Evolutionary conservation across 768 basidiomycete species (phyloP).

Genomic region (Tricholoma saponaceum): DNA sequence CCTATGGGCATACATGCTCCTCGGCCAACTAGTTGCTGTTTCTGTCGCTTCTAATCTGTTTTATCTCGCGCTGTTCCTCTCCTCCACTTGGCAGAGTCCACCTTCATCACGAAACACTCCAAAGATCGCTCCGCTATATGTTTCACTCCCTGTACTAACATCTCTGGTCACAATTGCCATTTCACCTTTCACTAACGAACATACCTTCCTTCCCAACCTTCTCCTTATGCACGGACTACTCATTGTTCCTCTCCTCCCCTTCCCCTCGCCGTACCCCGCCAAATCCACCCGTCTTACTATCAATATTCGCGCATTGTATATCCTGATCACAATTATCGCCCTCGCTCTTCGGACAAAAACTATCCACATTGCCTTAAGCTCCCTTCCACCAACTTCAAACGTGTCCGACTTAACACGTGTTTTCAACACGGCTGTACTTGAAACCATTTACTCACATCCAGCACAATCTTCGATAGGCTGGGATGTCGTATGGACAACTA

Average conservation of each 20-base stretch:
- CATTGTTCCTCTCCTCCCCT: conserved; percentile 41
- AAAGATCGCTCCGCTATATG: conserved; percentile 14
- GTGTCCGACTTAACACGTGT: conserved; percentile 15
- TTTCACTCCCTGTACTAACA: conserved; percentile 41
- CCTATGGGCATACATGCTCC: conserved; percentile 66
- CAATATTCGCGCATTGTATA: not conserved
- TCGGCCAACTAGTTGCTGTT: conserved; percentile 71
- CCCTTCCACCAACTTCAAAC: not conserved
- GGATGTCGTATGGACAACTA: conserved; percentile 57
- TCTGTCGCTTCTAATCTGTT: conserved; percentile 64
- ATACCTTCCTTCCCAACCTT: conserved; percentile 53
- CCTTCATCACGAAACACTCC: not conserved
- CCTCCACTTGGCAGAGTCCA: conserved; percentile 20
- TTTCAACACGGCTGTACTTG: conserved; percentile 24
- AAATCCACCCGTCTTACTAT: conserved; percentile 20
- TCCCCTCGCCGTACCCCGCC: conserved; percentile 16
- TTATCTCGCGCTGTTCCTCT: conserved; percentile 43
- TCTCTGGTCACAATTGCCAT: conserved; percentile 41
- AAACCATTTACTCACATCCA: conserved; percentile 44
- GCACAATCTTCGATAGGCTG: conserved; percentile 63
- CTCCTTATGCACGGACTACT: conserved; percentile 57
- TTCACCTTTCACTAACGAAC: conserved; percentile 35
- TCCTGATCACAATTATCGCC: not conserved
- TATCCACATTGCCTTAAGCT: not conserved
- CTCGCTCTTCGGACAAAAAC: not conserved